phyloP scores from a whole-genome alignment of 1,284 basidiomycete genomes.

The Cystobasidiaceae sp. region DNA sequence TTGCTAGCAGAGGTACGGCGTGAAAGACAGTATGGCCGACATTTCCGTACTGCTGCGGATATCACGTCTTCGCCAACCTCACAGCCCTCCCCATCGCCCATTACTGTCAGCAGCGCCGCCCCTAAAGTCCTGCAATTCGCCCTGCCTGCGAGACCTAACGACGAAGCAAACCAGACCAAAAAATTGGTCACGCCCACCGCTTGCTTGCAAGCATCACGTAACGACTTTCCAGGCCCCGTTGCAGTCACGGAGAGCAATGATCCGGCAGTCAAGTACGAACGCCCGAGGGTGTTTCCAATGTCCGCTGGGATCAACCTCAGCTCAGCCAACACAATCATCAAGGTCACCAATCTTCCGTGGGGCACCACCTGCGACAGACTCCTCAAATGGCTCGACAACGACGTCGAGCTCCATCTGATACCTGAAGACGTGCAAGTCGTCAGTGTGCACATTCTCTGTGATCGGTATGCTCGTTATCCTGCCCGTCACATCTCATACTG shows the following conservation, averaged over 20 bases:
- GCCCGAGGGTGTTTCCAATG: not conserved
- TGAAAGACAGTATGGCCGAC: too few species aligned
- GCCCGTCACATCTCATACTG: not conserved
- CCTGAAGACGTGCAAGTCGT: not conserved
- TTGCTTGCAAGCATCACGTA: too few species aligned
- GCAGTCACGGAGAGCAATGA: not conserved
- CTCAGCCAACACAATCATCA: not conserved
- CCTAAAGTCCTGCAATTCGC: too few species aligned
- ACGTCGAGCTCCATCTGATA: not conserved
- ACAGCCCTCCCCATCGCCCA: not conserved
- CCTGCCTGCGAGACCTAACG: too few species aligned
- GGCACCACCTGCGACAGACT: not conserved
- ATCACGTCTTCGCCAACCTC: not conserved
- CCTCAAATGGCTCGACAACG: slow-evolving; percentile 6
- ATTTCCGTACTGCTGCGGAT: too few species aligned
- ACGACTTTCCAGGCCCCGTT: too few species aligned
- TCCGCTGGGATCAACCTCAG: not conserved
- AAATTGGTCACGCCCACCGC: too few species aligned
- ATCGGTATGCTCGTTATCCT: slow-evolving; percentile 3
- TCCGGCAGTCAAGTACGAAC: not conserved
- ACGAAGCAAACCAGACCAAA: too few species aligned
- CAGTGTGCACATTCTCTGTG: slow-evolving; percentile 22
- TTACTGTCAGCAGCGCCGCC: not conserved
- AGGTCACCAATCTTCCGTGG: slow-evolving; percentile 19
- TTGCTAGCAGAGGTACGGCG: not conserved